Base-by-base conservation (phyloP, 306 rosid genomes). In the Sesbania bispinosa region DNA sequence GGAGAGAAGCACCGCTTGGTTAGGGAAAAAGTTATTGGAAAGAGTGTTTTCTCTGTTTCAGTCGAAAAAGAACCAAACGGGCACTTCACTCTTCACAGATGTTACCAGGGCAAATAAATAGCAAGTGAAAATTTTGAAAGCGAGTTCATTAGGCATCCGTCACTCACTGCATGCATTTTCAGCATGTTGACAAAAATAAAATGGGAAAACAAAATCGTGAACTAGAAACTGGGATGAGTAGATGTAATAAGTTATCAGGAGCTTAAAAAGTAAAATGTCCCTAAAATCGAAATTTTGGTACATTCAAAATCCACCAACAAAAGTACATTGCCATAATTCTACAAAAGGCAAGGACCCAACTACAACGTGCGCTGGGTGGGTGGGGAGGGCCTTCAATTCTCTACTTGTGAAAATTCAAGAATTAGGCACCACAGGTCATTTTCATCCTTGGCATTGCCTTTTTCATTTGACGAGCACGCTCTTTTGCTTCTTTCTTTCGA, bases 401-500 rank as follows among this genome's bases (percentile, higher is more conserved):
- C 64, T 59, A 60, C 42, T 14, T 8, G 5, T 7, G 71, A 33
- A 45, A 58, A n/a, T 38, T 39, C 54, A 43, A 51, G 32, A 75
- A 74, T 51, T 82, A 94, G 61, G 87, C 77, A 65, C 85, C 87
- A 18, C 96, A 96, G 43, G 93, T 46, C 96, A 95, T 89, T 84
- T 95, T 95, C 73, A 95, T 80, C 77, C 67, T 95, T 13, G 96
- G 99, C 88, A 79, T 78, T 18, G 85, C 59, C 85, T 91, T 95
- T 84, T 89, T 94, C 96, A 86, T 84, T 76, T 91, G 99, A 32
- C 97, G 97, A 58, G 95, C 82, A 15, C 90, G 90, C 51, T 90
- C 98, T 67, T 94, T 94, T 0, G 92, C 96, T 78, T 94, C 96
- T 75, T 65, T 94, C 86, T 87, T 89, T 38, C 88, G 79, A 58